Percentiles rank a stretch among this genome's conserved stretches.
These are phyloP conservation scores for Ustanciosporium gigantosporum DNA, from an alignment of 1,284 basidiomycete species.

Conservation along the genomic window DNA sequence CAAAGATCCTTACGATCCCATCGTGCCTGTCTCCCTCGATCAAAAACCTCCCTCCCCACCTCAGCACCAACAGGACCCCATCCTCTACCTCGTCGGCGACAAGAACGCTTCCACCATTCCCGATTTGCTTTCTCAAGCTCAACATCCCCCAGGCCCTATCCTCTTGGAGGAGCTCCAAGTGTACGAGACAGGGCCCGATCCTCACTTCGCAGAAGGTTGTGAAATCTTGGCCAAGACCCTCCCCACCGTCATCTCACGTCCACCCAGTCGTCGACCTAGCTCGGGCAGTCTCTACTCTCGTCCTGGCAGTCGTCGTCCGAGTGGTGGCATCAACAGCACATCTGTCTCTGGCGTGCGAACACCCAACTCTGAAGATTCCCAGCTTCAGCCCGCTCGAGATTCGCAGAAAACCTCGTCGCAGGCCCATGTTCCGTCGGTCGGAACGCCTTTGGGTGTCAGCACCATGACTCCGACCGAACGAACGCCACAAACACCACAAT, in stretches of 20 bases:
- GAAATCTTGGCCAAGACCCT: conserved; percentile 36
- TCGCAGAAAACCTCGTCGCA: background rate
- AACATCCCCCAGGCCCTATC: conserved; percentile 23
- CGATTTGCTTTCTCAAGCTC: conserved; percentile 30
- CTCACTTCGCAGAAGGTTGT: conserved; percentile 37
- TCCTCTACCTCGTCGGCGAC: conserved; percentile 56
- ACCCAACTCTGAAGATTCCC: background rate
- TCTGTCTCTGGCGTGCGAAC: background rate
- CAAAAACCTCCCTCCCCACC: background rate
- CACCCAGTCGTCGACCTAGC: conserved; percentile 27
- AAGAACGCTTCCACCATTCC: conserved; percentile 47
- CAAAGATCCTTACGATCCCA: background rate
- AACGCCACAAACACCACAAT: conserved; percentile 5
- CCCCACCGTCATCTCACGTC: conserved; percentile 26
- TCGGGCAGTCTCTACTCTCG: conserved; percentile 17
- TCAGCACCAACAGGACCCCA: conserved; percentile 9
- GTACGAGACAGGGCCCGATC: conserved; percentile 48
- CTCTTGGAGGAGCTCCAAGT: conserved; percentile 45
- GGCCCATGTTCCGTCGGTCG: conserved; percentile 15
- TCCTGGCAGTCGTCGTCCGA: conserved; percentile 18
- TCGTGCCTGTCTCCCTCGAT: background rate
- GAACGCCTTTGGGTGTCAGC: conserved; percentile 29
- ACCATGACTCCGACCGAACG: conserved; percentile 31
- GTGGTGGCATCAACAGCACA: conserved; percentile 8
- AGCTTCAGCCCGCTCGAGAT: background rate